Evolutionary conservation across 306 rosid species (phyloP), one percentile per base, ranked within the genome.

Genomic region (Gastrolobium villosum): DNA sequence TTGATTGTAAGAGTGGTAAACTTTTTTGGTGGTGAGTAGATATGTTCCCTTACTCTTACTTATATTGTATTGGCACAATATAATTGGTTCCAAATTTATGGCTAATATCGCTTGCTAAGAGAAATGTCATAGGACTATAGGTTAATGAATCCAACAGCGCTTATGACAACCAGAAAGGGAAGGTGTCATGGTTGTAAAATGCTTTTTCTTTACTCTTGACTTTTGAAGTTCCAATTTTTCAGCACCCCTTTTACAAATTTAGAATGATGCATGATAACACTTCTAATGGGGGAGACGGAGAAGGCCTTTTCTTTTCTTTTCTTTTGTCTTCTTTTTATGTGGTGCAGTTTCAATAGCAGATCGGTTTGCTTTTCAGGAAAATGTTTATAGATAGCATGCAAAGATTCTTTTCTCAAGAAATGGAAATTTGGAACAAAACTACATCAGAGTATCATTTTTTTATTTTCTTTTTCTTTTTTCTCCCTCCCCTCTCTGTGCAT

Each of bases 101-200:
- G 85, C 72, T 31, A 45, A 45, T 8, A 55, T 13, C 5, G 54
- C 50, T 45, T 41, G 74, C 79, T 57, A 41, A 57, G 60, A 63
- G 62, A 40, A 40, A 62, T 65, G 52, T 32, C 36, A 7, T 36
- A 7, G 36, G 44, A 37, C 50, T 48, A 26, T 36, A 8, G 43
- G 76, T 52, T 39, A 67, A 49, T 70, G 68, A 82, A 61, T 72
- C 53, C 2, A 37, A 14, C 36, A 59, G 56, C 31, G 0, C 14
- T 65, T 67, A 53, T 57, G 64, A 43, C 70, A 81, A 45, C 82
- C 34, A 74, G 71, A 78, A 84, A 84, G 74, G 76, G 84, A 82
- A 70, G 67, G 61, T 65, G n/a, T 40, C 75, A 70, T 78, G 54
- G 86, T 66, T 84, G 86, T 74, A 87, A 81, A 87, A 78, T 75